Evolutionary conservation across 1,284 basidiomycete genomes (phyloP).

Genomic region (Phellopilus nigrolimitatus): DNA sequence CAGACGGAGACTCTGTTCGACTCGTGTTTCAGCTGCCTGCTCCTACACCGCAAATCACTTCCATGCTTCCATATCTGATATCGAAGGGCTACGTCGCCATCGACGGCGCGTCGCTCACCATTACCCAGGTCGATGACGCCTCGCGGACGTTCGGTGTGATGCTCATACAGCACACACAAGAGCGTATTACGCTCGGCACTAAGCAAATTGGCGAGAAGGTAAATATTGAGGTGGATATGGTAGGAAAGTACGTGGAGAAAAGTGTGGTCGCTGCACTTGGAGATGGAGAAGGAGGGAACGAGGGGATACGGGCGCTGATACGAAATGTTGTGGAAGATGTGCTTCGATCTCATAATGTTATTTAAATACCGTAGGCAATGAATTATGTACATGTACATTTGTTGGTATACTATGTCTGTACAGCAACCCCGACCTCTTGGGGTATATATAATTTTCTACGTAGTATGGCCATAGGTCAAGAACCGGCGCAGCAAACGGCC

Average conservation of each 20-base stretch:
- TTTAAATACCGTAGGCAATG: too few relatives aligned
- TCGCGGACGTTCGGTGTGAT: slow-evolving; percentile 82
- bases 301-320: slow-evolving; percentile 54
- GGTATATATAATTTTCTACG: too few relatives aligned
- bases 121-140: slow-evolving; percentile 79
- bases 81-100: slow-evolving; percentile 96
- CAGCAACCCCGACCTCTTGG: too few relatives aligned
- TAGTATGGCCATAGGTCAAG: too few relatives aligned
- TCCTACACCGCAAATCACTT: slow-evolving; percentile 54
- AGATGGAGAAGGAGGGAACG: slow-evolving; percentile 42
- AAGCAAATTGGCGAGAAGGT: slow-evolving; percentile 80
- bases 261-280: slow-evolving; percentile 73
- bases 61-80: slow-evolving; percentile 79
- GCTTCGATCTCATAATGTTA: too few relatives aligned
- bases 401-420: too few relatives aligned
- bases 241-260: slow-evolving; percentile 84
- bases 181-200: slow-evolving; percentile 77
- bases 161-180: slow-evolving; percentile 93
- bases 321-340: slow-evolving; percentile 71
- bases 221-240: slow-evolving; percentile 94
- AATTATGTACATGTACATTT: too few relatives aligned
- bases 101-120: slow-evolving; percentile 91
- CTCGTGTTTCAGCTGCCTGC: slow-evolving; percentile 74
- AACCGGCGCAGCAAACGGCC: too few relatives aligned
- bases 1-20: slow-evolving; percentile 87